Base-by-base conservation (phyloP, 331 rosid genomes). In the Rhamnella rubrinervis region DNA sequence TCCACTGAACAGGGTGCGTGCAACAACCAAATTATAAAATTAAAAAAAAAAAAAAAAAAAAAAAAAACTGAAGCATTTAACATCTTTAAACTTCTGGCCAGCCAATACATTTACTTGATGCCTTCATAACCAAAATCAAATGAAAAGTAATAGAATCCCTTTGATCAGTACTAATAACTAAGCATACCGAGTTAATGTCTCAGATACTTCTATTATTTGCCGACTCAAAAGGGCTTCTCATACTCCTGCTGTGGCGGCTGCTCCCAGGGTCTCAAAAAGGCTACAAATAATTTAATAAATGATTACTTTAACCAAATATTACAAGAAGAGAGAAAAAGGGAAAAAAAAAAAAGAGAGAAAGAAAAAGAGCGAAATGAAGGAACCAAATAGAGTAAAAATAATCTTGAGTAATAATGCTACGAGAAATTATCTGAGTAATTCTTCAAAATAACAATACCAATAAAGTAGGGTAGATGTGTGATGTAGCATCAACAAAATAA, bases 231-330 rank as follows among this genome's bases (percentile, higher is more conserved):
- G 59, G 88, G 97, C 80, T 91, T 91, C 77, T 65, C 93, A 57
- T 78, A 91, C 59, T 86, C 97, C 84, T 86, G 96, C 3, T 89
- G 64, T 47, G 92, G 87, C 23, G 87, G 93, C 78, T 82, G 96
- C 87, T 91, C 96, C 97, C 97, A 91, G 21, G 86, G 79, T 40
- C 85, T 84, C 71, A 81, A 67, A 84, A 83, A 91, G 70, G 96
- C 97, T 91, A 62, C 66, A 73, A 59, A 74, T 31, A 72, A 65
- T 68, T 58, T 41, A 55, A 63, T 41, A 58, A 50, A 69, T 41
- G 52, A 8, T 59, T 64, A 77, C 69, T 17, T 44, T 19, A 20
- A 15, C 38, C 62, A 39, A 63, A 59, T 65, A 60, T 65, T 6
- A 37, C 60, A 31, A 5, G 23, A 20, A 57, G 9, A 41, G 53